A percentile compares a stretch with the other conserved stretches of the same genome.
Evolutionary conservation across 2,329 filamentous ascomycete species (phyloP).

Genomic region (Epicoccum nigrum): DNA sequence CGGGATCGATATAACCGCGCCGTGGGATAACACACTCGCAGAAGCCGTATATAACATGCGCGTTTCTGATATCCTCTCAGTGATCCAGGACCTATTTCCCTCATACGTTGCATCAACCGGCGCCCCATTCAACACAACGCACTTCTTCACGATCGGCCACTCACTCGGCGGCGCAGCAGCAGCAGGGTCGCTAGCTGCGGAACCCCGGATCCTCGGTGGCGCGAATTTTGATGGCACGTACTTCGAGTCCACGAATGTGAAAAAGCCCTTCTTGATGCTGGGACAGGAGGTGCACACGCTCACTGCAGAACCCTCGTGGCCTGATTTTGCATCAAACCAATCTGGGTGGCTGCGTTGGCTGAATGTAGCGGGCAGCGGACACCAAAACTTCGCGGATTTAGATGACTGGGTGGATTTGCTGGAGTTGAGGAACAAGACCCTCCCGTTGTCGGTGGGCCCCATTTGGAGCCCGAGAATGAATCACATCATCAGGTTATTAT

Average conservation of each 20-base stretch:
- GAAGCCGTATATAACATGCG: slow-evolving; percentile 10
- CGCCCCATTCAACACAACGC: slow-evolving; percentile 19
- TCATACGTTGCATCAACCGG: not conserved
- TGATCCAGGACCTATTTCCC: slow-evolving; percentile 10
- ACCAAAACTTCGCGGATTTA: slow-evolving; percentile 33
- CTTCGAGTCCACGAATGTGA: slow-evolving; percentile 21
- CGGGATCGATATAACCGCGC: not conserved
- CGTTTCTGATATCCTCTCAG: slow-evolving; percentile 14
- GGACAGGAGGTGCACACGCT: slow-evolving; percentile 24
- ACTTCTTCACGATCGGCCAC: slow-evolving; percentile 23
- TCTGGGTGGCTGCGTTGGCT: slow-evolving; percentile 32
- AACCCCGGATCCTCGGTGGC: slow-evolving; percentile 20
- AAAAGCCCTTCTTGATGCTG: slow-evolving; percentile 28
- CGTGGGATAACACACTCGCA: not conserved
- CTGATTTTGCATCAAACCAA: slow-evolving; percentile 25
- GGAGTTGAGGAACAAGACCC: slow-evolving; percentile 21
- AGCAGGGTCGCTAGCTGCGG: slow-evolving; percentile 11
- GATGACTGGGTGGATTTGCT: slow-evolving; percentile 31
- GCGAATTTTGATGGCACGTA: slow-evolving; percentile 30
- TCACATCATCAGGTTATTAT: slow-evolving; percentile 20
- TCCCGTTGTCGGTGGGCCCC: slow-evolving; percentile 17
- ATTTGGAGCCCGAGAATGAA: slow-evolving; percentile 29
- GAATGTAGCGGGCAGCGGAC: slow-evolving; percentile 22
- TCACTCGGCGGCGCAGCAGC: slow-evolving; percentile 25
- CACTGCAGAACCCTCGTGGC: slow-evolving; percentile 25